phyloP scores from a whole-genome alignment of 2,329 filamentous ascomycete species.

The Tolypocladium amazonense region DNA sequence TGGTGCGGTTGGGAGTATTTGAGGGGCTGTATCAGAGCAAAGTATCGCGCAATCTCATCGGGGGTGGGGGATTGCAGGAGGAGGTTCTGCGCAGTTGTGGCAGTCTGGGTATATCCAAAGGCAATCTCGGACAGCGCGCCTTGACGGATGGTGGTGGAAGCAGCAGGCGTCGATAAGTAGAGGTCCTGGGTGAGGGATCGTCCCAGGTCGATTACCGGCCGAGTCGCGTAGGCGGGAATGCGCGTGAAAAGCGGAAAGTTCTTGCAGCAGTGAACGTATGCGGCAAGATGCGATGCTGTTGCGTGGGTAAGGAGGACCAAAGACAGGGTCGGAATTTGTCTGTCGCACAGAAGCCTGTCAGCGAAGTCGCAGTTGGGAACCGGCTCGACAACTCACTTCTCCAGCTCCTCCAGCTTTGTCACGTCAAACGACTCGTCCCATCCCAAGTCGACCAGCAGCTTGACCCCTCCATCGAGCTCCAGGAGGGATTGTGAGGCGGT shows the following conservation, averaged over 20 bases:
- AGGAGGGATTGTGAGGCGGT: slow-evolving; percentile 88
- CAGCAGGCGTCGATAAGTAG: slow-evolving; percentile 81
- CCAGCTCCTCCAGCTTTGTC: slow-evolving; percentile 72
- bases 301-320: slow-evolving; percentile 92
- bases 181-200: slow-evolving; percentile 85
- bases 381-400: slow-evolving; percentile 52
- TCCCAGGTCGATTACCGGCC: slow-evolving; percentile 85
- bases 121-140: slow-evolving; percentile 57
- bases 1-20: slow-evolving; percentile 97
- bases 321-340: slow-evolving; percentile 84
- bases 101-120: slow-evolving; percentile 42
- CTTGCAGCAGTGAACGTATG: slow-evolving; percentile 95
- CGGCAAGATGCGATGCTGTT: slow-evolving; percentile 81
- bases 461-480: slow-evolving; percentile 93
- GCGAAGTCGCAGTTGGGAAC: neutral
- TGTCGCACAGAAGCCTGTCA: slow-evolving; percentile 21
- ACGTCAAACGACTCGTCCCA: slow-evolving; percentile 91
- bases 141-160: slow-evolving; percentile 70
- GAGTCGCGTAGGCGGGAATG: slow-evolving; percentile 90
- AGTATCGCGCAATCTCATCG: slow-evolving; percentile 88
- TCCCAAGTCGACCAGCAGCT: slow-evolving; percentile 86
- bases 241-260: slow-evolving; percentile 85
- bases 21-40: slow-evolving; percentile 77
- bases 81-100: slow-evolving; percentile 41
- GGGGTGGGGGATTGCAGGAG: slow-evolving; percentile 60